Evolutionary conservation across 1,139 yeast species (phyloP).

Genomic region (Eremothecium sinecaudum): DNA sequence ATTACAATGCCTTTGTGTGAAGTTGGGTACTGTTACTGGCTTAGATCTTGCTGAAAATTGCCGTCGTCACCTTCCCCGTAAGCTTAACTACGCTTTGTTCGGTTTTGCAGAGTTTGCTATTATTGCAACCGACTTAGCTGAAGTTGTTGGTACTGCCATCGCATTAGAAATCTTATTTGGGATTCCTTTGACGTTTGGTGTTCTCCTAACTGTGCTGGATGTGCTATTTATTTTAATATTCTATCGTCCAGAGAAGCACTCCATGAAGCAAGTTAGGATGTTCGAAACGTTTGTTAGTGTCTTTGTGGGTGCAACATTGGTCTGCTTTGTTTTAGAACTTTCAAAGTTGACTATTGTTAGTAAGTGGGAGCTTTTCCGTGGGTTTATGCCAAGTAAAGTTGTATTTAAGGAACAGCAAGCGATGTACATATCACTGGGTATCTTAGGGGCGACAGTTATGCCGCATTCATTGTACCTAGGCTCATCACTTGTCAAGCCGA

Average conservation of each 20-base stretch:
- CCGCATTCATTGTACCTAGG: conserved; percentile 92
- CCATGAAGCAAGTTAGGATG: conserved; percentile 59
- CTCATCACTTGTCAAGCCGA: conserved; percentile 84
- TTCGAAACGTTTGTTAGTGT: conserved; percentile 76
- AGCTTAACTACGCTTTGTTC: conserved; percentile 55
- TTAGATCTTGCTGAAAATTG: conserved; percentile 83
- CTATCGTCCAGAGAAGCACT: conserved; percentile 68
- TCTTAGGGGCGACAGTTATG: conserved; percentile 96
- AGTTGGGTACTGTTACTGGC: conserved; percentile 86
- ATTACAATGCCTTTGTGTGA: conserved; percentile 73
- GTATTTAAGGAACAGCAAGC: conserved; percentile 75
- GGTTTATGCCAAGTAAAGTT: conserved; percentile 69
- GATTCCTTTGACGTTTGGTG: conserved; percentile 72
- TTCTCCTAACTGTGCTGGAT: conserved; percentile 70
- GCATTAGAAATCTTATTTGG: conserved; percentile 73
- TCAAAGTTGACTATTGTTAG: conserved; percentile 54
- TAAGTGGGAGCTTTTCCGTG: conserved; percentile 48
- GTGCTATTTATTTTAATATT: conserved; percentile 80
- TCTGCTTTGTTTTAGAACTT: conserved; percentile 77
- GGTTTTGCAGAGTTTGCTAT: conserved; percentile 78
- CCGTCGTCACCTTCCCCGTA: conserved; percentile 57
- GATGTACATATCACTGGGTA: conserved; percentile 76
- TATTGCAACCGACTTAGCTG: conserved; percentile 87
- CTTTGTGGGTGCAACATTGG: conserved; percentile 71
- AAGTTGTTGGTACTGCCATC: conserved; percentile 88